Evolutionary conservation across 1,284 basidiomycete genomes (phyloP), one percentile per base, ranked within the genome.

Genomic region (Cerioporus squamosus): DNA sequence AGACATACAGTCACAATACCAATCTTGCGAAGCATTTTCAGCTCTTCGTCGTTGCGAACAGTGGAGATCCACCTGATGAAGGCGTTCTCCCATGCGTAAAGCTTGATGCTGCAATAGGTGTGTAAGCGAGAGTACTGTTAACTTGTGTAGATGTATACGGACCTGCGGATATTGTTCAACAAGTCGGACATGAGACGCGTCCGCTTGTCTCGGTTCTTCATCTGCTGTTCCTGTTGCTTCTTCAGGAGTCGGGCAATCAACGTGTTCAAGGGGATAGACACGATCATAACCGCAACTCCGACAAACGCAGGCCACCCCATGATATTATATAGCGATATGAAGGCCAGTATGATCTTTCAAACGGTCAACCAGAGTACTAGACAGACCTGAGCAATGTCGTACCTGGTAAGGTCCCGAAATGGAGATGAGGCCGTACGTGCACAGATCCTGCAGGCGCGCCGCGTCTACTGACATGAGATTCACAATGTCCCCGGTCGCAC

Each of bases 261-360:
- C 0, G 93, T 93, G 66, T 94, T 95, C 61, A 95, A 69, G 1
- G 95, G 95, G 51, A 92, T 78, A 0, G 88, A 90, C 53, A 94
- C 71, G 44, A 95, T 72, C 94, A 98, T 97, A 70, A 98, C 90
- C 0, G 81, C 94, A 3, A 98, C 93, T 12, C 96, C 96, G 50
- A 94, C 90, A 67, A 98, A 95, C 0, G 93, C 90, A 17, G 93
- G 84, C 94, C 94, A 97, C 3, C 95, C 96, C 20, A 98, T 84
- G 20, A 98, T 85, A 62, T 87, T 81, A 72, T 95, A 95, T 3
- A 98, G 81, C 6, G 93, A 95, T 36, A 97, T 74, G 72, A 98
- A 98, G 0, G 96, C 95, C 14, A 98, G 80, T 7, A 78, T 83
- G 63, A 98, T 93, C 87, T 93, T 65, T 10, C 12, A 36, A 36